Percentiles rank a stretch among this genome's conserved stretches.
phyloP scores from a whole-genome alignment of 2,329 filamentous ascomycete genomes.

The Alternaria triticimaculans region DNA sequence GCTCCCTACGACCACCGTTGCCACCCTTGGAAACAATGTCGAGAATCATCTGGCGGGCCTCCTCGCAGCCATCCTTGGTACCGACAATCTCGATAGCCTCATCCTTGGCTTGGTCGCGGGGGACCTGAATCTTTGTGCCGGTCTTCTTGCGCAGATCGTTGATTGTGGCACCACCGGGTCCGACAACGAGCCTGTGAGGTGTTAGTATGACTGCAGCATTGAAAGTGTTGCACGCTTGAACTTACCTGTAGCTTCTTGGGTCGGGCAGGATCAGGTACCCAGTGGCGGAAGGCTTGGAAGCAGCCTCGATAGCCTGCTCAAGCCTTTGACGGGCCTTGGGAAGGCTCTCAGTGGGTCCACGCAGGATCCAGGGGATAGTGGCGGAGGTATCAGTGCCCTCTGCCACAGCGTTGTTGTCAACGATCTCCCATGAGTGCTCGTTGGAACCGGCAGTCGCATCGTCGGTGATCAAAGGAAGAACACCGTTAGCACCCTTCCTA shows the following conservation, averaged over 20 bases:
- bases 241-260: constrained; percentile 74
- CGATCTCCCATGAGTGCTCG: constrained; percentile 83
- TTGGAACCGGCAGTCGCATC: constrained; percentile 62
- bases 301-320: constrained; percentile 74
- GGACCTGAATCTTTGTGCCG: constrained; percentile 92
- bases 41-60: constrained; percentile 87
- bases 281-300: constrained; percentile 71
- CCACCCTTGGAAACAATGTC: constrained; percentile 67
- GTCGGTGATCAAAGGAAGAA: constrained; percentile 92
- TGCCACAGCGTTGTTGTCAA: constrained; percentile 65
- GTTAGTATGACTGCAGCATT: constrained; percentile 8
- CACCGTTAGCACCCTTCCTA: constrained; percentile 63
- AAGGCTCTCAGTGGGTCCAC: constrained; percentile 77
- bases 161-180: constrained; percentile 86
- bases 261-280: constrained; percentile 92
- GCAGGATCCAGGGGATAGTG: constrained; percentile 88
- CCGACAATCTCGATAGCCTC: constrained; percentile 94
- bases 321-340: constrained; percentile 81
- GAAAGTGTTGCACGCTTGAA: not conserved
- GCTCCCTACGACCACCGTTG: constrained; percentile 34
- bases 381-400: constrained; percentile 59
- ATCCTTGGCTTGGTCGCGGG: constrained; percentile 73
- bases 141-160: constrained; percentile 92
- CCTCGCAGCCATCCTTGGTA: constrained; percentile 77
- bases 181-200: constrained; percentile 74